These are phyloP conservation scores for Neurospora sp. DNA, from an alignment of 495 filamentous ascomycete species.

Conservation along the genomic window DNA sequence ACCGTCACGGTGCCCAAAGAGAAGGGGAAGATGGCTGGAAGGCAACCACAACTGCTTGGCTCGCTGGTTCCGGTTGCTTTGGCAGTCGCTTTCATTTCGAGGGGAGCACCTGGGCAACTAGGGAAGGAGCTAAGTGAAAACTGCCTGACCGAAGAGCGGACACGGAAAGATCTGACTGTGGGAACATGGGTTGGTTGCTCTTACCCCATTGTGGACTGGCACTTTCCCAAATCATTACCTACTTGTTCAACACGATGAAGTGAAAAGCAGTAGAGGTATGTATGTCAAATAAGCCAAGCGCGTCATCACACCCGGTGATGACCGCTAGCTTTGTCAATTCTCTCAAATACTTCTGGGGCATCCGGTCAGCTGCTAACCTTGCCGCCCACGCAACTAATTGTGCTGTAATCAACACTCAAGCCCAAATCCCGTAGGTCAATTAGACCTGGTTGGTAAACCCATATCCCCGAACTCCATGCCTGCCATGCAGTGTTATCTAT, in stretches of 20 bases:
- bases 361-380: not conserved
- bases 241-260: not conserved
- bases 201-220: not conserved
- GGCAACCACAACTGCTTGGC: not conserved
- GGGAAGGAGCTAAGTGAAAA: not conserved
- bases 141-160: not conserved
- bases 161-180: not conserved
- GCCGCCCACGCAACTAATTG: not conserved
- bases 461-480: not conserved
- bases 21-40: not conserved
- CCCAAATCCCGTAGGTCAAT: not conserved
- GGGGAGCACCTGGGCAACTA: not conserved
- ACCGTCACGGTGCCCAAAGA: too few relatives aligned
- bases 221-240: not conserved
- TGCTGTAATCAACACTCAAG: not conserved
- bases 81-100: not conserved
- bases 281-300: not conserved
- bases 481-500: not conserved
- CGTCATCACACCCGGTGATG: not conserved
- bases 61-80: not conserved
- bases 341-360: not conserved
- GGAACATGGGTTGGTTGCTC: not conserved
- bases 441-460: not conserved
- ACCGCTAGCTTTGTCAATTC: not conserved
- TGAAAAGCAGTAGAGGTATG: not conserved